Conservation (phyloP, 306 rosid genomes). For the Ziziphus jujuba region DNA sequence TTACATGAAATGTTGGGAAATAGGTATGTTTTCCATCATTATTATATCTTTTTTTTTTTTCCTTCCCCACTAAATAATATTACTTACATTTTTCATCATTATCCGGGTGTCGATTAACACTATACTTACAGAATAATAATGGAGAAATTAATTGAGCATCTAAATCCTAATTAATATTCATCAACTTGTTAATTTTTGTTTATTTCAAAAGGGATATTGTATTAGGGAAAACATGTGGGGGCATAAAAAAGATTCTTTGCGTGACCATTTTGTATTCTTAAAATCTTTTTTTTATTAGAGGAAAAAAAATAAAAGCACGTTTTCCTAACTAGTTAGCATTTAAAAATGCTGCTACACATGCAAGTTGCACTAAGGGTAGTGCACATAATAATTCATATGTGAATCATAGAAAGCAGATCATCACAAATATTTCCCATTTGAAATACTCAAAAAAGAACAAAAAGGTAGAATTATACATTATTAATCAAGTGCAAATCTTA, state of each 20-base stretch:
- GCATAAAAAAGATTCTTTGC: slow-evolving; percentile 32
- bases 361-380: slow-evolving; percentile 7
- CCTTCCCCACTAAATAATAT: too few relatives aligned
- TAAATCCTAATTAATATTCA: too few relatives aligned
- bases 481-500: slow-evolving; percentile 4
- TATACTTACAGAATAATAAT: too few relatives aligned
- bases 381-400: slow-evolving; percentile 13
- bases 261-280: slow-evolving; percentile 23
- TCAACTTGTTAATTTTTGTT: background rate
- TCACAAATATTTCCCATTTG: too few relatives aligned
- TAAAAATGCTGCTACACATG: background rate
- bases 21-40: slow-evolving; percentile 35
- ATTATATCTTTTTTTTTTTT: background rate
- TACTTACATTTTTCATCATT: too few relatives aligned
- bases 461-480: too few relatives aligned
- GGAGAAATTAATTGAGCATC: too few relatives aligned
- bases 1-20: slow-evolving; percentile 76
- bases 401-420: background rate
- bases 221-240: slow-evolving; percentile 17
- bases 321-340: slow-evolving; percentile 4
- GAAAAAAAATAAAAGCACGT: background rate
- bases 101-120: too few relatives aligned
- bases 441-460: too few relatives aligned
- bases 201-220: slow-evolving; percentile 23
- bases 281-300: too few relatives aligned